A percentile compares a stretch with the other conserved stretches of the same genome.
Conservation (phyloP, 805 yeast genomes). For the Candida vaughaniae region DNA sequence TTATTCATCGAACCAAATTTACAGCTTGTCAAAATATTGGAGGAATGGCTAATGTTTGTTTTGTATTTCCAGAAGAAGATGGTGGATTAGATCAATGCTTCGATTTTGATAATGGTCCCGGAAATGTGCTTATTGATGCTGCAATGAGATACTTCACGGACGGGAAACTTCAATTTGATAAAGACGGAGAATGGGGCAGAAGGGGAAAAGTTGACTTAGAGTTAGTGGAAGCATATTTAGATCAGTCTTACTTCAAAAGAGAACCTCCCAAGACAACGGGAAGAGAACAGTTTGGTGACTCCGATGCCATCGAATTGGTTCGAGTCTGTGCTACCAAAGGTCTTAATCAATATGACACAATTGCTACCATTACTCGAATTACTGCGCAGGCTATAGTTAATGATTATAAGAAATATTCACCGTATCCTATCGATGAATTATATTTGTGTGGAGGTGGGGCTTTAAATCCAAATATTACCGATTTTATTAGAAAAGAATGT, state of each 20-base stretch:
- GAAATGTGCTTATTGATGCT: conserved; percentile 25
- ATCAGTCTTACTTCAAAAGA: conserved; percentile 16
- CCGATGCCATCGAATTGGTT: conserved; percentile 14
- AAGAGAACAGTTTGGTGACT: conserved; percentile 23
- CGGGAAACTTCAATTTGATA: conserved; percentile 18
- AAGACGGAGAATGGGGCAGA: conserved; percentile 21
- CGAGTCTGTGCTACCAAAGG: conserved; percentile 12
- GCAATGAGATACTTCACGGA: conserved; percentile 22
- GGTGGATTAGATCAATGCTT: conserved; percentile 22
- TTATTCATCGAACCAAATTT: conserved; percentile 18
- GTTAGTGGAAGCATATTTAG: conserved; percentile 18
- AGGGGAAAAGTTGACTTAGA: conserved; percentile 19
- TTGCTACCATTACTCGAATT: conserved; percentile 24
- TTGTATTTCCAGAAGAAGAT: conserved; percentile 18
- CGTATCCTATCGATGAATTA: conserved; percentile 19
- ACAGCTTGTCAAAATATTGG: conserved; percentile 25
- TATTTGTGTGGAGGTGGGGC: conserved; percentile 26
- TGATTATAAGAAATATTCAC: conserved; percentile 16
- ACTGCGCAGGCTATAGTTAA: conserved; percentile 22
- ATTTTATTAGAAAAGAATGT: conserved; percentile 13
- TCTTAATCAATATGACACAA: conserved; percentile 15
- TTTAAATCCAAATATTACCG: conserved; percentile 19
- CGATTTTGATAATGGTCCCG: conserved; percentile 26
- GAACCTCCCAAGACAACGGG: conserved; percentile 25
- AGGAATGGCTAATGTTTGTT: conserved; percentile 24